Percentiles rank a stretch among this genome's conserved stretches.
Conservation (phyloP, 108 stramenopile genomes). For the Discostella stelligeroides region DNA sequence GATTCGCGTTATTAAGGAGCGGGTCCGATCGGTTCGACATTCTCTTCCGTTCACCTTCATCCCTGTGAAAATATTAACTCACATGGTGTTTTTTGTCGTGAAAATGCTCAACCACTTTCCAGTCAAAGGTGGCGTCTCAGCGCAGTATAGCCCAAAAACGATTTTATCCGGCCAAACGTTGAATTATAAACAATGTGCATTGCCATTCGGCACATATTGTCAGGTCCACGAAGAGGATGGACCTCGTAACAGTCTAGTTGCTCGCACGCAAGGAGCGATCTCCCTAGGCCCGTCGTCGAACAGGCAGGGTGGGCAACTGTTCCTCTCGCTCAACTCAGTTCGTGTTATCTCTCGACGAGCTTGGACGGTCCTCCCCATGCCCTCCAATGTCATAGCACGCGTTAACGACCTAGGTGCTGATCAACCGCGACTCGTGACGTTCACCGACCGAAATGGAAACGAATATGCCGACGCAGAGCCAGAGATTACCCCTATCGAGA, state of each 20-base stretch:
- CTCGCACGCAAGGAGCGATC: background rate
- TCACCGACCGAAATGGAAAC: too few species aligned
- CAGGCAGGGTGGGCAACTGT: too few species aligned
- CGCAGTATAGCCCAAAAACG: slow-evolving; percentile 24
- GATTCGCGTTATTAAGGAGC: slow-evolving; percentile 48
- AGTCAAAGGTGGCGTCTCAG: slow-evolving; percentile 38
- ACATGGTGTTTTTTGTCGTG: slow-evolving; percentile 21
- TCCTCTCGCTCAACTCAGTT: too few species aligned
- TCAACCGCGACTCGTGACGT: too few species aligned
- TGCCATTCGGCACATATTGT: slow-evolving; percentile 11
- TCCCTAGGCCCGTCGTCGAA: background rate
- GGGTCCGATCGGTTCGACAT: slow-evolving; percentile 27
- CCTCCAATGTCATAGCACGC: too few species aligned
- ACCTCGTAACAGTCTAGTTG: slow-evolving; percentile 13
- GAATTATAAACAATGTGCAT: background rate
- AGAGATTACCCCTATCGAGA: too few species aligned
- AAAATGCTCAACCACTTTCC: slow-evolving; percentile 45
- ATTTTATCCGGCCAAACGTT: slow-evolving; percentile 3
- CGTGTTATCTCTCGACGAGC: too few species aligned
- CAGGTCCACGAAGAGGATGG: slow-evolving; percentile 12
- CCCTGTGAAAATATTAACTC: slow-evolving; percentile 23
- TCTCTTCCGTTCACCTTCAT: slow-evolving; percentile 31
- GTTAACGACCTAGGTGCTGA: background rate
- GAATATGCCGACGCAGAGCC: too few species aligned
- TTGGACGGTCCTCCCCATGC: too few species aligned